Conservation (phyloP, 257 asterid species). For the Forsythia suspensa region DNA sequence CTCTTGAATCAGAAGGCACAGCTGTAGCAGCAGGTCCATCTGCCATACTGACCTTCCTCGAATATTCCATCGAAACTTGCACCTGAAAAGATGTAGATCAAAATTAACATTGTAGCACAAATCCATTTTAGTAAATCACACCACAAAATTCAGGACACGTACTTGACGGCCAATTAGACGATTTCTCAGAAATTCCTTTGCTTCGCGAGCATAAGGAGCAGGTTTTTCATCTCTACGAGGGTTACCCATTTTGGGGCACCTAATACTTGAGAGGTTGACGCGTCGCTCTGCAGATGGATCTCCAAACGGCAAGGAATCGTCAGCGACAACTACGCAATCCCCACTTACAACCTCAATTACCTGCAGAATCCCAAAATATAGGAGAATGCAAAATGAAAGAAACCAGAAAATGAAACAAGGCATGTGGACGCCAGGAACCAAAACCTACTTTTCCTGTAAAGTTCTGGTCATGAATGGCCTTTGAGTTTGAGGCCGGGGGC, state of each 20-base stretch:
- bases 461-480: slow-evolving; percentile 95
- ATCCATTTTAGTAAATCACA: slow-evolving; percentile 6
- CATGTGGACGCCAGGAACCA: slow-evolving; percentile 4
- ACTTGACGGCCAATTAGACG: slow-evolving; percentile 93
- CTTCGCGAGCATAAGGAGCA: slow-evolving; percentile 96
- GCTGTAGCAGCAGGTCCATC: slow-evolving; percentile 71
- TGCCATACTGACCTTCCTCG: slow-evolving; percentile 69
- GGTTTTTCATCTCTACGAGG: slow-evolving; percentile 93
- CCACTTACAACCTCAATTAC: slow-evolving; percentile 93
- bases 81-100: slow-evolving; percentile 49
- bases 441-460: slow-evolving; percentile 81
- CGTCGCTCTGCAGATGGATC: slow-evolving; percentile 94
- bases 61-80: slow-evolving; percentile 94
- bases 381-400: neutral
- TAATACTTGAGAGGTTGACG: slow-evolving; percentile 90
- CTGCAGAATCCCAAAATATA: slow-evolving; percentile 40
- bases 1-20: slow-evolving; percentile 58
- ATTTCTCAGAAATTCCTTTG: slow-evolving; percentile 89
- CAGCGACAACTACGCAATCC: slow-evolving; percentile 87
- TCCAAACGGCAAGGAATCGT: slow-evolving; percentile 89
- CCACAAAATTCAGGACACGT: slow-evolving; percentile 22
- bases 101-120: slow-evolving; percentile 17
- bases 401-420: neutral
- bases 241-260: slow-evolving; percentile 94
- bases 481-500: slow-evolving; percentile 82